phyloP scores from a whole-genome alignment of 768 basidiomycete species.

The Clitopilus hobsonii region DNA sequence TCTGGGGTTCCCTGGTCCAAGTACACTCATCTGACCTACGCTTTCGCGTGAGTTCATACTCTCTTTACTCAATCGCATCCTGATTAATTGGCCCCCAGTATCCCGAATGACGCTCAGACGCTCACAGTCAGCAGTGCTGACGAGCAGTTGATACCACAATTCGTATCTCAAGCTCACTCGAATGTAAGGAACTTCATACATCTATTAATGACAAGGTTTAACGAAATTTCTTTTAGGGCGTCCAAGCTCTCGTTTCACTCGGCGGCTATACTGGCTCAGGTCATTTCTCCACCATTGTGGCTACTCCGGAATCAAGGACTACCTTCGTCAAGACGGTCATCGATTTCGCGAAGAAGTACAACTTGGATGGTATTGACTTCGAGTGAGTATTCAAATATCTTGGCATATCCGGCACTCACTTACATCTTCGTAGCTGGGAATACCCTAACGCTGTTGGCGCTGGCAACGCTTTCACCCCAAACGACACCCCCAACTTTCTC shows the following conservation, averaged over 20 bases:
- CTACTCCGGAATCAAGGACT: slow-evolving; percentile 52
- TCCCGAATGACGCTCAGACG: background rate
- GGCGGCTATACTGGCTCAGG: slow-evolving; percentile 70
- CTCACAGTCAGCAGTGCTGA: slow-evolving; percentile 37
- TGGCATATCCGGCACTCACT: background rate
- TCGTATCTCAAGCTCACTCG: slow-evolving; percentile 45
- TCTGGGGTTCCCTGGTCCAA: slow-evolving; percentile 56
- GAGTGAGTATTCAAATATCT: slow-evolving; percentile 29
- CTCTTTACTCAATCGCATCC: background rate
- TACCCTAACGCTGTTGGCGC: slow-evolving; percentile 63
- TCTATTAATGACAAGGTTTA: background rate
- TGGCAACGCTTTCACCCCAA: slow-evolving; percentile 41
- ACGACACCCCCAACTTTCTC: slow-evolving; percentile 66
- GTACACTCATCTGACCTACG: slow-evolving; percentile 66
- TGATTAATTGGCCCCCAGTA: background rate
- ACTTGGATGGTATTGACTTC: slow-evolving; percentile 56
- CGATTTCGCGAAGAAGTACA: slow-evolving; percentile 45
- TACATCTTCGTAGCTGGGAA: slow-evolving; percentile 63
- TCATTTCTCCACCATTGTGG: slow-evolving; percentile 61
- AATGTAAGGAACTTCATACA: slow-evolving; percentile 25
- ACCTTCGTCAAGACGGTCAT: slow-evolving; percentile 58
- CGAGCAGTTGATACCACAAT: slow-evolving; percentile 45
- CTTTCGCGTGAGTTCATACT: slow-evolving; percentile 58
- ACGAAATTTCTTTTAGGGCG: slow-evolving; percentile 31
- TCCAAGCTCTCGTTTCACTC: slow-evolving; percentile 54